phyloP scores from a whole-genome alignment of 2,329 filamentous ascomycete genomes.

The Leptosphaerulina australis region DNA sequence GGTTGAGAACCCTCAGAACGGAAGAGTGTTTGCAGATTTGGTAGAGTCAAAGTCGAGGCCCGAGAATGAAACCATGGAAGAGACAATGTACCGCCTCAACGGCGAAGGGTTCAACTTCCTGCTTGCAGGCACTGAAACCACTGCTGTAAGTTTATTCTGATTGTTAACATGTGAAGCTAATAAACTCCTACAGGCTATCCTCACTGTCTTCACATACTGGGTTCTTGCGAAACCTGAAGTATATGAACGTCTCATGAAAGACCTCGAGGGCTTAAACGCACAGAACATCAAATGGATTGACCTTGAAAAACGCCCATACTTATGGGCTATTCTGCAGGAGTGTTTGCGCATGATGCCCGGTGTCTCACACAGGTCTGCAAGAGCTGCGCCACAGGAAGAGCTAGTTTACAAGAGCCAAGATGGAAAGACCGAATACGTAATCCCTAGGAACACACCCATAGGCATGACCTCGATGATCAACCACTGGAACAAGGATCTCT shows the following conservation, averaged over 20 bases:
- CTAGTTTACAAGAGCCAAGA: constrained; percentile 29
- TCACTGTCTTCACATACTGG: constrained; percentile 43
- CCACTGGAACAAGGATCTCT: constrained; percentile 44
- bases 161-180: neutral
- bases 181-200: constrained; percentile 25
- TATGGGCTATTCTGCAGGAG: constrained; percentile 44
- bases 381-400: constrained; percentile 30
- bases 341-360: constrained; percentile 46
- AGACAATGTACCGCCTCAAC: constrained; percentile 26
- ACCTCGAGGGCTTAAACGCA: constrained; percentile 22
- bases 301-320: constrained; percentile 40
- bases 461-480: constrained; percentile 40
- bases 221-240: constrained; percentile 40
- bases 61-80: constrained; percentile 26
- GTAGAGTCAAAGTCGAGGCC: constrained; percentile 29
- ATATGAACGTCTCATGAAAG: constrained; percentile 29
- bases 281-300: constrained; percentile 28
- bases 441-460: constrained; percentile 36
- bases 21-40: constrained; percentile 32
- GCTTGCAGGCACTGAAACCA: constrained; percentile 34
- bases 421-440: constrained; percentile 29
- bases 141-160: constrained; percentile 24
- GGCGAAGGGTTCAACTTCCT: constrained; percentile 37
- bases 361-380: constrained; percentile 30
- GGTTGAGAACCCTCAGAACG: constrained; percentile 32